Conservation (phyloP, 192 early-diverging fungal genomes). For the Coemansia sp. region DNA sequence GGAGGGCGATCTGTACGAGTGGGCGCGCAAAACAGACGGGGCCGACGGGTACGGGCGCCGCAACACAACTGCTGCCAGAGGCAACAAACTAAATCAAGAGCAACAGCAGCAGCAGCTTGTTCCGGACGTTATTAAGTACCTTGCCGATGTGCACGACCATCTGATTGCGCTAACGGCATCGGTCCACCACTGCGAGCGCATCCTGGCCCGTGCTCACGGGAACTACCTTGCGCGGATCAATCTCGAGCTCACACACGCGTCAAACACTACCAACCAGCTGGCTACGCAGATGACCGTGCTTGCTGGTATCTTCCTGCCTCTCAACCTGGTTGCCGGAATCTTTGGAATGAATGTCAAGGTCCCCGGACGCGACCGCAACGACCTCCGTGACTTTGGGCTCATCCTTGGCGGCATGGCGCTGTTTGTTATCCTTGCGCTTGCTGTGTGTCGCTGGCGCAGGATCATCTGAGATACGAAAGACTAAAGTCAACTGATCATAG, state of each 20-base stretch:
- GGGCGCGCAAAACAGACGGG: slow-evolving; percentile 14
- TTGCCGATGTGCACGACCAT: slow-evolving; percentile 59
- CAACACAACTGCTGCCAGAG: neutral
- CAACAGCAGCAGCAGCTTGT: neutral
- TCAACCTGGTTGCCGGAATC: slow-evolving; percentile 68
- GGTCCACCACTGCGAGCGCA: slow-evolving; percentile 78
- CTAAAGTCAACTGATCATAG: neutral
- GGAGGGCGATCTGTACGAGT: slow-evolving; percentile 46
- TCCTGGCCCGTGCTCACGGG: slow-evolving; percentile 72
- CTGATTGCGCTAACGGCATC: slow-evolving; percentile 81
- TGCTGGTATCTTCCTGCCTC: slow-evolving; percentile 60
- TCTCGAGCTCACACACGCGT: slow-evolving; percentile 75
- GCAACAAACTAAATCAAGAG: neutral
- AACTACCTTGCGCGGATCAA: slow-evolving; percentile 89
- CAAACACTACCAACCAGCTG: slow-evolving; percentile 49
- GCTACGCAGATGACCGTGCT: slow-evolving; percentile 53
- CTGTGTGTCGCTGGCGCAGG: slow-evolving; percentile 43
- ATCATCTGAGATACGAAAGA: slow-evolving; percentile 18
- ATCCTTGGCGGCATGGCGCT: slow-evolving; percentile 36
- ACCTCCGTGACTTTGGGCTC: slow-evolving; percentile 42
- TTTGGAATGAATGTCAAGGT: slow-evolving; percentile 75
- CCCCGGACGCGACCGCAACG: slow-evolving; percentile 61
- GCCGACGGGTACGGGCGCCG: neutral
- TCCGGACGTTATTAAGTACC: slow-evolving; percentile 37
- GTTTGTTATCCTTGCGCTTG: slow-evolving; percentile 37